These are phyloP conservation scores for Pogostemon cablin DNA, from an alignment of 257 asterid genomes.

Conservation along the genomic window DNA sequence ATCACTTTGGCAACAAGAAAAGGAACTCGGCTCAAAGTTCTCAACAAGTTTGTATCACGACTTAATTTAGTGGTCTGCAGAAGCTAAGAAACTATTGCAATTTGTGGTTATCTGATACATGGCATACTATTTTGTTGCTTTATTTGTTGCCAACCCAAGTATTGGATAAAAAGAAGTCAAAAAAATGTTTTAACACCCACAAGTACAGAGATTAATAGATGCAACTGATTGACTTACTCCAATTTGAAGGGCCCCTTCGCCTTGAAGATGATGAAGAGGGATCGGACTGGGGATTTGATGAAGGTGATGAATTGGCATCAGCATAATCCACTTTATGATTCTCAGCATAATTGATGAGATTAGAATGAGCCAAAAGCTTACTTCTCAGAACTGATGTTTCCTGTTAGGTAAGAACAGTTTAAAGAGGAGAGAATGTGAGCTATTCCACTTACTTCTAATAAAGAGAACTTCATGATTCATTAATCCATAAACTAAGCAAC, in stretches of 20 bases:
- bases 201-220: constrained; percentile 12
- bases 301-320: constrained; percentile 53
- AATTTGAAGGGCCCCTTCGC: constrained; percentile 55
- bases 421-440: constrained; percentile 12
- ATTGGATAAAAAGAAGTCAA: constrained; percentile 8
- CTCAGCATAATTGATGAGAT: constrained; percentile 77
- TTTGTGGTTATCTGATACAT: background rate
- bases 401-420: constrained; percentile 43
- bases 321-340: constrained; percentile 63
- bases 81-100: background rate
- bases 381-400: constrained; percentile 79
- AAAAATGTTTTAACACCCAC: constrained; percentile 12
- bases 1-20: background rate
- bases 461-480: constrained; percentile 24
- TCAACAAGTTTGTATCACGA: background rate
- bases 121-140: background rate
- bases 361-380: constrained; percentile 73
- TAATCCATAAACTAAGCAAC: constrained; percentile 5
- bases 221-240: constrained; percentile 64
- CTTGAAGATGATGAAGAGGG: constrained; percentile 73
- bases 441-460: constrained; percentile 2
- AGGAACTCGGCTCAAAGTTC: background rate
- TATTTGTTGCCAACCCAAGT: background rate
- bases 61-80: background rate
- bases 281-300: constrained; percentile 56